Evolutionary conservation across 169 alveolate species (phyloP).

Genomic region (Eimeria tenella): DNA sequence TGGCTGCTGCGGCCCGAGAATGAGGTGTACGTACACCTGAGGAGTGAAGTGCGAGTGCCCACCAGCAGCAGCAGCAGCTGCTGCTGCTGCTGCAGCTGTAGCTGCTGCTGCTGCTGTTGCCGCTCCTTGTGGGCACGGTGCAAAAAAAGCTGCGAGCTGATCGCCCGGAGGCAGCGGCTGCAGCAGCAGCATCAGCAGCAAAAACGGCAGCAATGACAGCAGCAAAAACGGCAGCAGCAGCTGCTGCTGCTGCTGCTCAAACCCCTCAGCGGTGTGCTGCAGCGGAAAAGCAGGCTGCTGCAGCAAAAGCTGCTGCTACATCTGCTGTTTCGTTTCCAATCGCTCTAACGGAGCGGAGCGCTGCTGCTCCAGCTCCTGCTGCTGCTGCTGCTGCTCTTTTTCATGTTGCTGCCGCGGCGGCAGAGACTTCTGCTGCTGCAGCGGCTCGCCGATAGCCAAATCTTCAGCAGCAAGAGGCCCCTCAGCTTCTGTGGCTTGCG

Average conservation of each 20-base stretch:
- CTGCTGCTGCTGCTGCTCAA: not conserved
- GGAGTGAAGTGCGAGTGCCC: too few relatives aligned
- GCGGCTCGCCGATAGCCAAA: not conserved
- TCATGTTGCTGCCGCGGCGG: not conserved
- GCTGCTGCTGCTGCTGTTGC: not conserved
- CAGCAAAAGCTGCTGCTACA: not conserved
- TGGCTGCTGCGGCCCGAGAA: too few relatives aligned
- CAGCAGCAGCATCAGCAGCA: not conserved
- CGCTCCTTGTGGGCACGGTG: not conserved
- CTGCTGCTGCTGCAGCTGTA: slow-evolving; percentile 3
- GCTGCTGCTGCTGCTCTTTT: not conserved
- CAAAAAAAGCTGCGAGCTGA: not conserved
- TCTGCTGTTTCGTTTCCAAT: not conserved
- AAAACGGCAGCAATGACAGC: not conserved
- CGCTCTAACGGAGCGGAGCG: not conserved
- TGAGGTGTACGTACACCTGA: too few relatives aligned
- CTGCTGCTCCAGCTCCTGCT: slow-evolving; percentile 19
- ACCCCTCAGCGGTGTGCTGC: not conserved
- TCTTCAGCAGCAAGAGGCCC: slow-evolving; percentile 15
- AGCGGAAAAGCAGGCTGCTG: not conserved
- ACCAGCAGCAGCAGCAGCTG: not conserved
- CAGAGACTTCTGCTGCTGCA: slow-evolving; percentile 31
- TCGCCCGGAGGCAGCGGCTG: too few relatives aligned
- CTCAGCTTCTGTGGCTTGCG: slow-evolving; percentile 12
- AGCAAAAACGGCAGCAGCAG: too few relatives aligned